Conservation (phyloP, 1,284 basidiomycete species). For the Cutaneotrichosporon sp. region DNA sequence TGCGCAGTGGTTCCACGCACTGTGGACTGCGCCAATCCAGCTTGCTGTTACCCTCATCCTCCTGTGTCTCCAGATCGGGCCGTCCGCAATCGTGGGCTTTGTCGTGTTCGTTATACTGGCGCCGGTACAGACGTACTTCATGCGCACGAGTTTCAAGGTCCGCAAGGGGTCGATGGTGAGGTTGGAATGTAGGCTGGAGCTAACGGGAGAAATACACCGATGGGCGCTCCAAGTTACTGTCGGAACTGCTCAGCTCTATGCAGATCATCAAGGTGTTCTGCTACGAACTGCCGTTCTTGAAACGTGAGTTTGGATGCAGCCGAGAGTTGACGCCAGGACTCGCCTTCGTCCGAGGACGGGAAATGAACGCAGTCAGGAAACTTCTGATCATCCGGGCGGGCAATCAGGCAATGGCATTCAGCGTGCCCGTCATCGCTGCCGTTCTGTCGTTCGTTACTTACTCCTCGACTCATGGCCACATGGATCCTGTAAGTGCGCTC, state of each 20-base stretch:
- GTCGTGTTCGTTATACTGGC: slow-evolving; percentile 64
- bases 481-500: too few relatives aligned
- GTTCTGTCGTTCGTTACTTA: slow-evolving; percentile 72
- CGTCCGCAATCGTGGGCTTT: slow-evolving; percentile 71
- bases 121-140: slow-evolving; percentile 65
- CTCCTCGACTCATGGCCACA: slow-evolving; percentile 55
- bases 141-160: slow-evolving; percentile 62
- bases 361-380: slow-evolving; percentile 56
- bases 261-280: slow-evolving; percentile 71
- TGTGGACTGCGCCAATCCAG: slow-evolving; percentile 69
- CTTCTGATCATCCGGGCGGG: slow-evolving; percentile 61
- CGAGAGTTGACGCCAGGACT: slow-evolving; percentile 51
- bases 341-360: slow-evolving; percentile 54
- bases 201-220: slow-evolving; percentile 61
- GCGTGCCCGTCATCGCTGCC: slow-evolving; percentile 58
- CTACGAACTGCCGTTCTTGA: slow-evolving; percentile 62
- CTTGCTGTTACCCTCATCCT: slow-evolving; percentile 55
- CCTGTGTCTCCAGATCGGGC: slow-evolving; percentile 56
- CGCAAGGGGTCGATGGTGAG: slow-evolving; percentile 57
- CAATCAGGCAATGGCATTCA: slow-evolving; percentile 50
- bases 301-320: slow-evolving; percentile 49
- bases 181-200: slow-evolving; percentile 13
- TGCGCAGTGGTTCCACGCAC: slow-evolving; percentile 53
- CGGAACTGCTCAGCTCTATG: slow-evolving; percentile 69
- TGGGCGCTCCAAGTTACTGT: slow-evolving; percentile 72